phyloP scores from a whole-genome alignment of 2,329 filamentous ascomycete species.

The Dothideomycetidae sp. region DNA sequence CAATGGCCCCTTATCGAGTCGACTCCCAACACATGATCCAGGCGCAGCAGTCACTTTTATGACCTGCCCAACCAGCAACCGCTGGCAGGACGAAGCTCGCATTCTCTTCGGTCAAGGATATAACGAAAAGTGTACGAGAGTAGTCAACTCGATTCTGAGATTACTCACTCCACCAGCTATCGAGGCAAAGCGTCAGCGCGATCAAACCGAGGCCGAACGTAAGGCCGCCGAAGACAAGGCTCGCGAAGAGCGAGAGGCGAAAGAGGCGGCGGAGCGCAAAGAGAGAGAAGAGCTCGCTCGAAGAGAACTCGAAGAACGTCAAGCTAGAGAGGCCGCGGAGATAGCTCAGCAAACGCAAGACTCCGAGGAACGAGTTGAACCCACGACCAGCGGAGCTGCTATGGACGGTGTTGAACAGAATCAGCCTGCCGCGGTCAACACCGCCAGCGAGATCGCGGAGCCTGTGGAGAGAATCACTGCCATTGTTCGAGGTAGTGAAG shows the following conservation, averaged over 20 bases:
- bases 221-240: slow-evolving; percentile 49
- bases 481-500: slow-evolving; percentile 69
- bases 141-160: slow-evolving; percentile 56
- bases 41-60: slow-evolving; percentile 64
- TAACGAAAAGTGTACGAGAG: slow-evolving; percentile 52
- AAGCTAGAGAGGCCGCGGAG: slow-evolving; percentile 32
- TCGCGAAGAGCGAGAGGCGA: slow-evolving; percentile 46
- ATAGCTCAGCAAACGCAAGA: slow-evolving; percentile 23
- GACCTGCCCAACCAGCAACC: slow-evolving; percentile 53
- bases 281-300: slow-evolving; percentile 38
- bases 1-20: slow-evolving; percentile 11
- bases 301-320: slow-evolving; percentile 36
- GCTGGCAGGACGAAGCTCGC: slow-evolving; percentile 82
- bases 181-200: slow-evolving; percentile 59
- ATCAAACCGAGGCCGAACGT: slow-evolving; percentile 51
- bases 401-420: slow-evolving; percentile 66
- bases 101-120: slow-evolving; percentile 63
- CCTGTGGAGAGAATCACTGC: slow-evolving; percentile 51
- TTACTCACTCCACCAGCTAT: slow-evolving; percentile 72
- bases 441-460: slow-evolving; percentile 33
- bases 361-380: slow-evolving; percentile 18
- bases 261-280: slow-evolving; percentile 47
- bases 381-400: slow-evolving; percentile 24
- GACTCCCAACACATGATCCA: slow-evolving; percentile 41
- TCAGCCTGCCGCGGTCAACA: slow-evolving; percentile 26